Base-by-base conservation (phyloP, 2,329 filamentous ascomycete genomes). In the Hansfordia pulvinata region DNA sequence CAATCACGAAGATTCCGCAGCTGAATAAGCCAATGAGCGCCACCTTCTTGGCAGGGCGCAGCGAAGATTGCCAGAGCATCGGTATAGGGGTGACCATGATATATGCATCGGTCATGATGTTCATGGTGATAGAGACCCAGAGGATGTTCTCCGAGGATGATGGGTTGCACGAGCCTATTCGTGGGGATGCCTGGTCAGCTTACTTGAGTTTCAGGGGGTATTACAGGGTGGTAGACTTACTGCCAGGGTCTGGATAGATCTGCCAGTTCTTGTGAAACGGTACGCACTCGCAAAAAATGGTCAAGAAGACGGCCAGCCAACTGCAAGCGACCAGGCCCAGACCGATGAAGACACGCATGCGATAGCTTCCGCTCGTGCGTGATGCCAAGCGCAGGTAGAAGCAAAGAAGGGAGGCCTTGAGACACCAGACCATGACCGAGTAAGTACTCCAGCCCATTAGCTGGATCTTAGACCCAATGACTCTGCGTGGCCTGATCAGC, bases 391-490 rank as follows among this genome's bases (percentile, higher is more conserved):
- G 50, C 16, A 57, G 52, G 40, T 70, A 71, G 41, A 69, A 71
- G 21, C 65, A 46, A 7, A 60, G 50, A 51, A 70, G 58, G 30
- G 63, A 66, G 2, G 56, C 42, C 43, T 72, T 71, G 28, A 72
- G 43, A 17, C 57, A 44, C 58, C 60, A 68, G 23, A 71, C 43
- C 16, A 71, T 43, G 6, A 56, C 42, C 2, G 60, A 59, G 35
- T 73, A 73, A 20, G 56, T 44, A 8, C 58, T 58, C 66, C 68
- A 72, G 10, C 65, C 64, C 1, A 60, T 45, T 3, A 70, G 42
- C 31, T 66, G 60, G 2, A 62, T 59, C 37, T 68, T 62, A 12
- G 59, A 69, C 0, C 65, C 66, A 8, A 54, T 49, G 1, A 65
- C 52, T 16, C 62, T 53, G 17, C 7, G n/a, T 16, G 8, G 14